Evolutionary conservation across 257 asterid genomes (phyloP), one percentile per base, ranked within the genome.

Genomic region (Pogostemon cablin): DNA sequence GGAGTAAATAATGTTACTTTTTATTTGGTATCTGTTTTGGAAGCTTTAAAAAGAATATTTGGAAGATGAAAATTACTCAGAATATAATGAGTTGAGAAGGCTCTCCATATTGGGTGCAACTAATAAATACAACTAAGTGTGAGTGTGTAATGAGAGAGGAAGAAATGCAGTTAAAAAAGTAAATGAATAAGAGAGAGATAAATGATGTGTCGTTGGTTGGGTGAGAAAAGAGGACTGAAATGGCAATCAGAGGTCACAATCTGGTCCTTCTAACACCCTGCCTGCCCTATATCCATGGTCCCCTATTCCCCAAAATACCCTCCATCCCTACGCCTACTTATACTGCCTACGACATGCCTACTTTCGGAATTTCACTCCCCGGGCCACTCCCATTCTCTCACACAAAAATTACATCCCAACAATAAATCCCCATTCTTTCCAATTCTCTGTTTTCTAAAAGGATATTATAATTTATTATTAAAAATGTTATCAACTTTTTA

Each of bases 61-160:
- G 54, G 44, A 65, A 39, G 46, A 54, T 43, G 61, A 25, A 62
- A 61, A 69, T 1, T 25, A 25, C 0, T 25, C 32, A 25, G 32
- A 25, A 25, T 25, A 25, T 25, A 25, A 25, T 52, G 57, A 9
- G 50, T 41, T 41, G 1, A 7, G 44, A 40, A 49, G 67, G 52
- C 55, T 65, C 37, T 53, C 41, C 10, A 55, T 62, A 77, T 74
- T 74, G 67, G 72, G 57, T 40, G 68, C 82, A 74, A 66, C 71
- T 55, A 59, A 67, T 78, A 62, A 74, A 67, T 78, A 9, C 12
- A 0, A 67, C 65, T 7, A 69, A 46, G 34, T 50, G 34, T 4
- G 8, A n/a, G 6, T 11, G 17, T 4, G 44, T 4, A 7, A 6
- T 6, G 53, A 47, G 38, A 65, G 59, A 65, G 47, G 5, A 72